Percentiles rank a stretch among this genome's conserved stretches.
These are phyloP conservation scores for Pseudogymnoascus sp. DNA, from an alignment of 2,329 filamentous ascomycete genomes.

Conservation along the genomic window DNA sequence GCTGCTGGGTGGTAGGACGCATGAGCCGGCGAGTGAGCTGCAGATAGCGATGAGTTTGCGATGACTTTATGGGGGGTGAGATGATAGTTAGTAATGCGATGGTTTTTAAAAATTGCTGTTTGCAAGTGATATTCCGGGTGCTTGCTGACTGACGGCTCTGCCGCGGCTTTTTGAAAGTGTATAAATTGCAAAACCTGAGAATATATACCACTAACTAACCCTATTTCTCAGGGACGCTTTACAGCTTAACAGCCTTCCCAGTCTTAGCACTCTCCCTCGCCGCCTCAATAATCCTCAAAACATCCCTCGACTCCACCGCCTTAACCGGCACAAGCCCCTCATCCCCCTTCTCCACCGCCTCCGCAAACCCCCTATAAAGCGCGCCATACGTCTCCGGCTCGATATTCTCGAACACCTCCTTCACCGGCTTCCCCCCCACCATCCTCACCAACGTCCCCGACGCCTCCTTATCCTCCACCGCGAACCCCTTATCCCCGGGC, in stretches of 20 bases:
- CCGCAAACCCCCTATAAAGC: conserved; percentile 54
- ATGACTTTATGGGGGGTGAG: not conserved
- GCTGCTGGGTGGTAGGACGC: not conserved
- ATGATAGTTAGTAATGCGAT: not conserved
- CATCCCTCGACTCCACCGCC: conserved; percentile 44
- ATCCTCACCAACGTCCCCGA: conserved; percentile 55
- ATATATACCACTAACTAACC: not conserved
- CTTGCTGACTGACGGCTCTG: not conserved
- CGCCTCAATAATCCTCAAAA: conserved; percentile 51
- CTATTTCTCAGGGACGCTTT: not conserved
- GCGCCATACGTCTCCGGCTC: conserved; percentile 61
- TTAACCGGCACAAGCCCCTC: conserved; percentile 47
- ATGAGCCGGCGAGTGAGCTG: not conserved
- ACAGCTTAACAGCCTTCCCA: conserved; percentile 32
- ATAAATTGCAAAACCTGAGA: not conserved
- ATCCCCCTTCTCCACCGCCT: conserved; percentile 42
- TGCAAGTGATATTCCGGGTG: not conserved
- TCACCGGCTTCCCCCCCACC: conserved; percentile 42
- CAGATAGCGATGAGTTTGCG: not conserved
- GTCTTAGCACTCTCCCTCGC: conserved; percentile 46
- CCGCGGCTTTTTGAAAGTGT: not conserved
- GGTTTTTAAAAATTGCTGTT: not conserved
- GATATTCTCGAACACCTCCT: conserved; percentile 49
- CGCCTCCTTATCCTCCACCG: conserved; percentile 51
- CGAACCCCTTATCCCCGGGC: conserved; percentile 58